Base-by-base conservation (phyloP, 495 filamentous ascomycete species). In the Aspergillus campestris region DNA sequence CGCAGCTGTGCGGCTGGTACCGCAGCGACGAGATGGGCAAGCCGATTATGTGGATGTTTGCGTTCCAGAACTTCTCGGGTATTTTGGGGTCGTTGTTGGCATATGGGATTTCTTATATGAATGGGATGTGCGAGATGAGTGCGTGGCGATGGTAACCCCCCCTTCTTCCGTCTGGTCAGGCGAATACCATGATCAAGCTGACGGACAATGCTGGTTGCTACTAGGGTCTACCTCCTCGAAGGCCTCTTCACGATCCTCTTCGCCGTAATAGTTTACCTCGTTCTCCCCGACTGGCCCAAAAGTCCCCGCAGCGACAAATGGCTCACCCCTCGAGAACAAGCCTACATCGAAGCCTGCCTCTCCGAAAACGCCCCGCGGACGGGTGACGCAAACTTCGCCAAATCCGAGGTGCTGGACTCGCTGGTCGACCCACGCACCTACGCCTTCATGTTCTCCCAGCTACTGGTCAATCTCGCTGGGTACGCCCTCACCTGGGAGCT, bases 271-370 rank as follows among this genome's bases (percentile, higher is more conserved):
- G 51, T 67, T 6, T 66, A 50, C 51, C 51, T 62, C 32, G 38
- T 66, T 7, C 59, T 70, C 4, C 65, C 65, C 5, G 63, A 68
- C 48, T 68, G 61, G 31, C 38, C 40, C 9, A 66, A 64, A 49
- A 52, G 59, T 15, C 15, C 49, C 44, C 43, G 55, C 32, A 48
- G 48, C 34, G 28, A 30, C 6, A 58, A 49, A 31, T 71, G 64
- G 64, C 65, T 70, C 49, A 69, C 65, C 2, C 50, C 55, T 35
- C 56, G 57, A 12, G 67, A 70, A 47, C 63, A 70, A 50, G 63
- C 61, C 18, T 70, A 62, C 38, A 56, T 70, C 32, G 60, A 70
- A 48, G 57, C 55, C 8, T 56, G 67, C n/a, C 55, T 71, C 3
- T 57, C 65, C 36, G 53, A 61, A 5, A 66, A 71, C 41, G 60